A percentile compares a stretch with the other conserved stretches of the same genome.
phyloP scores from a whole-genome alignment of 2,329 filamentous ascomycete genomes.

The Coleophoma cylindrospora region DNA sequence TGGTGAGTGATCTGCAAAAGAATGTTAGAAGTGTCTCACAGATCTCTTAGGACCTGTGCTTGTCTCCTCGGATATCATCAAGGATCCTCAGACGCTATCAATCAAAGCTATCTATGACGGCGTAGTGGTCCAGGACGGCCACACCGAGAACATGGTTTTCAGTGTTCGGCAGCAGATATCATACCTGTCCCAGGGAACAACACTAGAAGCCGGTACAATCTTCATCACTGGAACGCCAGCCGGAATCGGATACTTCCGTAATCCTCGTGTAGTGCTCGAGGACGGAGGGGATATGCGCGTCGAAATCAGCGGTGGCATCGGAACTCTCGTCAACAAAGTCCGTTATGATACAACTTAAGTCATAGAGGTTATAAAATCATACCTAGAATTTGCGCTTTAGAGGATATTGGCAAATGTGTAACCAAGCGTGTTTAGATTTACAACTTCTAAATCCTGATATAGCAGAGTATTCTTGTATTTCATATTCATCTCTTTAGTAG shows the following conservation, averaged over 20 bases:
- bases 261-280: slow-evolving; percentile 19
- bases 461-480: no score
- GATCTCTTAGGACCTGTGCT: slow-evolving; percentile 30
- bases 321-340: slow-evolving; percentile 26
- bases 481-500: no score
- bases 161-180: slow-evolving; percentile 34
- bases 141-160: slow-evolving; percentile 38
- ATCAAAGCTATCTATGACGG: slow-evolving; percentile 42
- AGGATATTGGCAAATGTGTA: no score
- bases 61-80: slow-evolving; percentile 19
- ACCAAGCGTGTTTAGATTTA: no score
- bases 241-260: slow-evolving; percentile 29
- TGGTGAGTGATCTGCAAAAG: slow-evolving; percentile 20
- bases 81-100: slow-evolving; percentile 19
- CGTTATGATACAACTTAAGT: slow-evolving; percentile 14
- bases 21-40: background rate
- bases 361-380: background rate
- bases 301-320: slow-evolving; percentile 23
- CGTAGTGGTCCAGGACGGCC: slow-evolving; percentile 43
- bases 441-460: no score
- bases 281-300: slow-evolving; percentile 26
- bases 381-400: no score
- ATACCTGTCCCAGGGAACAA: slow-evolving; percentile 30
- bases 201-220: slow-evolving; percentile 31
- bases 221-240: slow-evolving; percentile 38